These are phyloP conservation scores for Penicillium daleae DNA, from an alignment of 495 filamentous ascomycete species.

Conservation along the genomic window DNA sequence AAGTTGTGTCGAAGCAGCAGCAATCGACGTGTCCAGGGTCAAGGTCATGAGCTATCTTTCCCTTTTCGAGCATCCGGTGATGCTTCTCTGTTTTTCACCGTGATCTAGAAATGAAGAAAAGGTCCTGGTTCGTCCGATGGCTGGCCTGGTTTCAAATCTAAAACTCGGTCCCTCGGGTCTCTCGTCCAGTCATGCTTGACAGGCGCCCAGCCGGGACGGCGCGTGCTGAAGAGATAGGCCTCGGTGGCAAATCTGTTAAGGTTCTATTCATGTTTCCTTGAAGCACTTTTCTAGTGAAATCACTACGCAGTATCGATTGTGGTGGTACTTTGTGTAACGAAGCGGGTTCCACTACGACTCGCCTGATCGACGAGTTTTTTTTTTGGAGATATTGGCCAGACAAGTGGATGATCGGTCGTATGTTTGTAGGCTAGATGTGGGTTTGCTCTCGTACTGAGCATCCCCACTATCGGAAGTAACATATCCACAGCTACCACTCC, in stretches of 20 bases:
- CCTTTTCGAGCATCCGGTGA: conserved; percentile 1
- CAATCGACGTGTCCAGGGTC: conserved; percentile 6
- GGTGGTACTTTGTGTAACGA: conserved; percentile 11
- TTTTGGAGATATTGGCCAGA: no score
- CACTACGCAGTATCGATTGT: background rate
- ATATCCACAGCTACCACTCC: no score
- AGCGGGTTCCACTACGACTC: conserved; percentile 4
- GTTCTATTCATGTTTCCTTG: background rate
- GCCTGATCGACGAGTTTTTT: background rate
- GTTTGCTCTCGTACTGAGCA: background rate
- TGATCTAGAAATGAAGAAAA: background rate
- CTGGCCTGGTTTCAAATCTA: conserved; percentile 7
- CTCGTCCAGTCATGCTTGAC: conserved; percentile 3
- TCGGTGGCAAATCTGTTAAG: background rate
- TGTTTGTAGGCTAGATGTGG: background rate
- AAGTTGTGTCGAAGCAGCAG: background rate
- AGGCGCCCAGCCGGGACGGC: conserved; percentile 12
- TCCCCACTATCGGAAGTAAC: background rate
- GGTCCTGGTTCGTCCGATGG: conserved; percentile 1
- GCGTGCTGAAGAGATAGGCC: background rate
- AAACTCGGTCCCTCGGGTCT: background rate
- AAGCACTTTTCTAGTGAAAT: background rate
- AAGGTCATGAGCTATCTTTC: conserved; percentile 16
- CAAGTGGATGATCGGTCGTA: background rate
- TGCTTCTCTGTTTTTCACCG: background rate